These are phyloP conservation scores for Ophiocytium majus DNA, from an alignment of 352 stramenopile species.

Conservation along the genomic window DNA sequence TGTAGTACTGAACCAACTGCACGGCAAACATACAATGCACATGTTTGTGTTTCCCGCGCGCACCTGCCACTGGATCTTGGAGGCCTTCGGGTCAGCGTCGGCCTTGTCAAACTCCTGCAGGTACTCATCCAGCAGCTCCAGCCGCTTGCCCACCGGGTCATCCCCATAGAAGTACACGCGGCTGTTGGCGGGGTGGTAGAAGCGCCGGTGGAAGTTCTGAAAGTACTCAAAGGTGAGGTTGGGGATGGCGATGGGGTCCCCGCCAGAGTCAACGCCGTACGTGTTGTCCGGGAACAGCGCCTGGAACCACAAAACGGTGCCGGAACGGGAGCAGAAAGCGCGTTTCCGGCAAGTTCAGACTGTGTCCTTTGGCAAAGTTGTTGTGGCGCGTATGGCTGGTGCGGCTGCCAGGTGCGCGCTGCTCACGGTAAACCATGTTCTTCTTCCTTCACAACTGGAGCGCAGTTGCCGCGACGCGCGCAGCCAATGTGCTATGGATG, in stretches of 20 bases:
- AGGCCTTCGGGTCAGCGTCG: slow-evolving; percentile 54
- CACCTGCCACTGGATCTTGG: slow-evolving; percentile 48
- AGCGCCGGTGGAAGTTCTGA: slow-evolving; percentile 69
- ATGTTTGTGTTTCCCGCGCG: no score
- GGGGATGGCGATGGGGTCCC: slow-evolving; percentile 74
- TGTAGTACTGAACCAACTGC: no score
- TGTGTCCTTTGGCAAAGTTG: no score
- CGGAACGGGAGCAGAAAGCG: no score
- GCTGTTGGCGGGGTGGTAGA: slow-evolving; percentile 74
- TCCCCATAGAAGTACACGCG: slow-evolving; percentile 56
- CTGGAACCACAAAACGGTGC: slow-evolving; percentile 9
- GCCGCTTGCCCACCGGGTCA: slow-evolving; percentile 39
- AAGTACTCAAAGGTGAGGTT: slow-evolving; percentile 78
- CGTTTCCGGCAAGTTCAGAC: no score
- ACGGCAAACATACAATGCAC: no score
- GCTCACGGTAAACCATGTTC: no score
- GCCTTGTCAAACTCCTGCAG: slow-evolving; percentile 67
- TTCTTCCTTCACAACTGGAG: no score
- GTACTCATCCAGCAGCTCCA: slow-evolving; percentile 60
- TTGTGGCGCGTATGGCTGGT: no score
- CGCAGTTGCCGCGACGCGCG: no score
- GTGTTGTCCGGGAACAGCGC: slow-evolving; percentile 82
- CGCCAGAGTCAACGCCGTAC: slow-evolving; percentile 74
- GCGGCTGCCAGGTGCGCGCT: no score
- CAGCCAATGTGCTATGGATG: no score